A percentile compares a stretch with the other conserved stretches of the same genome.
Evolutionary conservation across 305 asterid species (phyloP).

Genomic region (Solanum chacoense): DNA sequence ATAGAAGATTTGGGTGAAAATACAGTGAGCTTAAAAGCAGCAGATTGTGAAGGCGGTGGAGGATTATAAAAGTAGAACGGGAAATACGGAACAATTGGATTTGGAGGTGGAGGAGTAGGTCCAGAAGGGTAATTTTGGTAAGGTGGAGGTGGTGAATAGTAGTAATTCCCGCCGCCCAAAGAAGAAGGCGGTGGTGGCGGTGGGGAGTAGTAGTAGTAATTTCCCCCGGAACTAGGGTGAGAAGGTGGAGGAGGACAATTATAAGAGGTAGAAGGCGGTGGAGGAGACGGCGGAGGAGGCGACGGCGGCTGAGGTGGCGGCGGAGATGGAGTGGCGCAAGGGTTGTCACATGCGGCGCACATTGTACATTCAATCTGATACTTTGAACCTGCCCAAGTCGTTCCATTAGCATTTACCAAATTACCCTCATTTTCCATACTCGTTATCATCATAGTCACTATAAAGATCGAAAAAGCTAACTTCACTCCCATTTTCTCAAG

Average conservation of each 20-base stretch:
- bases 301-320: slow-evolving; percentile 6
- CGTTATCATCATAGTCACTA: background rate
- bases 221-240: background rate
- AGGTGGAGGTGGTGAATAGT: slow-evolving; percentile 23
- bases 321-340: slow-evolving; percentile 50
- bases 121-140: slow-evolving; percentile 32
- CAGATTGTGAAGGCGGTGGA: slow-evolving; percentile 40
- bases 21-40: slow-evolving; percentile 5
- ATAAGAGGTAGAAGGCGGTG: background rate
- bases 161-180: background rate
- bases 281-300: background rate
- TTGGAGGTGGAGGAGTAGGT: slow-evolving; percentile 80
- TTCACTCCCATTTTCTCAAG: background rate
- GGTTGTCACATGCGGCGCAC: slow-evolving; percentile 92
- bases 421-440: background rate
- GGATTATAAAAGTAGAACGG: slow-evolving; percentile 69
- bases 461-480: background rate
- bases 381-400: slow-evolving; percentile 76
- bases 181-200: slow-evolving; percentile 21
- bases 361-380: slow-evolving; percentile 84
- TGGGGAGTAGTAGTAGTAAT: slow-evolving; percentile 4
- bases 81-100: slow-evolving; percentile 82
- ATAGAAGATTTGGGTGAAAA: background rate
- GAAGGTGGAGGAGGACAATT: background rate
- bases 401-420: slow-evolving; percentile 8